A percentile compares a stretch with the other conserved stretches of the same genome.
Evolutionary conservation across 257 asterid species (phyloP).

Genomic region (Solanum rostratum): DNA sequence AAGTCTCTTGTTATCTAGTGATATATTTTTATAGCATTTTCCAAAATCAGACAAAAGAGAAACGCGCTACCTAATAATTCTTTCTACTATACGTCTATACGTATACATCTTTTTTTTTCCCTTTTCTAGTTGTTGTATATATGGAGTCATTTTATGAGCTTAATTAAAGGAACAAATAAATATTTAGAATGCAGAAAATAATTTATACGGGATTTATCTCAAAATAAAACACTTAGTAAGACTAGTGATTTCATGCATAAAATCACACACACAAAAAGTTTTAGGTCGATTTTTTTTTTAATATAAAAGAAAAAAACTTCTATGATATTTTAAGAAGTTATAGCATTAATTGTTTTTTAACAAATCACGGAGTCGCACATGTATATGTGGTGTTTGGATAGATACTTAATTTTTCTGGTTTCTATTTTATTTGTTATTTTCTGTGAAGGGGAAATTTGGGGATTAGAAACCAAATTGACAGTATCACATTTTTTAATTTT

Average conservation of each 20-base stretch:
- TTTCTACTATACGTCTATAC: not conserved
- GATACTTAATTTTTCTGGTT: not conserved
- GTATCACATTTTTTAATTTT: too few relatives aligned
- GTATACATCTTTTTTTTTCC: too few relatives aligned
- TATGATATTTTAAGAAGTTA: not conserved
- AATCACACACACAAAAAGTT: not conserved
- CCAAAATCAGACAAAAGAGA: not conserved
- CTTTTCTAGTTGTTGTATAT: not conserved
- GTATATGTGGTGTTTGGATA: not conserved
- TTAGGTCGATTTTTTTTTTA: not conserved
- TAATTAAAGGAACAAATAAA: not conserved
- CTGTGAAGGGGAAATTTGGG: not conserved
- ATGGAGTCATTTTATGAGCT: not conserved
- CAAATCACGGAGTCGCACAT: not conserved
- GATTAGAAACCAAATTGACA: not conserved
- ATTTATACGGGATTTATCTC: not conserved
- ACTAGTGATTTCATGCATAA: not conserved
- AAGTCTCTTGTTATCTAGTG: not conserved
- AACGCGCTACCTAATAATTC: not conserved
- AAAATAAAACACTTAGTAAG: not conserved
- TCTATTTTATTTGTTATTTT: not conserved
- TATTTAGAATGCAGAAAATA: not conserved
- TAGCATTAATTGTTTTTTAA: not conserved
- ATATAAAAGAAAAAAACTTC: not conserved
- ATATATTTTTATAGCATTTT: not conserved